These are phyloP conservation scores for Phytopythium chamaehyphon DNA, from an alignment of 352 stramenopile species.

Conservation along the genomic window DNA sequence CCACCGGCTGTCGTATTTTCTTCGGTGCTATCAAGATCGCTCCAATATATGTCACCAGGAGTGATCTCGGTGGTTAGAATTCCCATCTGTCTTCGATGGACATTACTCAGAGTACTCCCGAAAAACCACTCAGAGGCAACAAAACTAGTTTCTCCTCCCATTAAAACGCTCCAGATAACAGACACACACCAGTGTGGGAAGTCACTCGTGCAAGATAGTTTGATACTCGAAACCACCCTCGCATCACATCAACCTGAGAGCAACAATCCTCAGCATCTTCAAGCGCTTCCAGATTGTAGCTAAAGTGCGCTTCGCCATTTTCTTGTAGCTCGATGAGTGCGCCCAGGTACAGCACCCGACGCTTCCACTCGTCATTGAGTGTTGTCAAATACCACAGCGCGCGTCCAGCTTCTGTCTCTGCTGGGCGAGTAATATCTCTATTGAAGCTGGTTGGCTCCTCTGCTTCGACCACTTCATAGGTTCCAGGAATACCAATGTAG, in stretches of 20 bases:
- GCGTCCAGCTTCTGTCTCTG: background rate
- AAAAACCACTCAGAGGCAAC: background rate
- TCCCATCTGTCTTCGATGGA: no score
- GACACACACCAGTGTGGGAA: conserved; percentile 1
- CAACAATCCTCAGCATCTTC: background rate
- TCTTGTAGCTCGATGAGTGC: no score
- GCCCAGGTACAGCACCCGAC: background rate
- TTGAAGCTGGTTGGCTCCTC: background rate
- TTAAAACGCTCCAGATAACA: background rate
- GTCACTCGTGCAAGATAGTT: no score
- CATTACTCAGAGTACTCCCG: no score
- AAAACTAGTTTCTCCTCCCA: background rate
- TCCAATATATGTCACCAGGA: no score
- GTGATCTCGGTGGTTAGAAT: no score
- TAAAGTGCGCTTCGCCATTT: background rate
- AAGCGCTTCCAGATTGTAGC: background rate
- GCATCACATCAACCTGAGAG: background rate
- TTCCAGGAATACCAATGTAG: no score
- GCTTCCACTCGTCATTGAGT: background rate
- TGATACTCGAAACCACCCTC: background rate
- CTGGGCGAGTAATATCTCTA: background rate
- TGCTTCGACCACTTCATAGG: no score
- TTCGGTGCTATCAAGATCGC: no score
- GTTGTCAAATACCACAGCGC: background rate
- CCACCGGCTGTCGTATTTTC: no score